phyloP scores from a whole-genome alignment of 306 rosid species.

The Neltuma alba region DNA sequence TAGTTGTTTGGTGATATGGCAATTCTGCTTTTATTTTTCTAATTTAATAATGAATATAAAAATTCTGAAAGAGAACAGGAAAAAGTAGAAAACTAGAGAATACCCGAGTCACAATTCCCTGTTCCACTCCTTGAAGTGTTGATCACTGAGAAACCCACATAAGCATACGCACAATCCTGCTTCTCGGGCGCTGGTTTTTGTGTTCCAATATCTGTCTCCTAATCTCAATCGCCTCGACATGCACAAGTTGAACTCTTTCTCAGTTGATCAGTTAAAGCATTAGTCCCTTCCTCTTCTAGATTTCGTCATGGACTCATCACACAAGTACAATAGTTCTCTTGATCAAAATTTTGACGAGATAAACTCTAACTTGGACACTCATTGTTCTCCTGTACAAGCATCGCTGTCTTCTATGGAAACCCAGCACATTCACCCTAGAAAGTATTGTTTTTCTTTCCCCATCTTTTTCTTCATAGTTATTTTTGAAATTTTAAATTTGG shows the following conservation, averaged over 20 bases:
- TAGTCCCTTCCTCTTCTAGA: neutral
- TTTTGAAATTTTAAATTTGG: neutral
- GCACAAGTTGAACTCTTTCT: neutral
- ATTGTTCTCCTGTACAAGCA: slow-evolving; percentile 24
- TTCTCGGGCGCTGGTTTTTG: neutral
- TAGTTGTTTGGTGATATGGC: too few species aligned
- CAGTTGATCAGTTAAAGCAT: neutral
- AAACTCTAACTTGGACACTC: slow-evolving; percentile 3
- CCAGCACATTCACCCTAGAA: slow-evolving; percentile 55
- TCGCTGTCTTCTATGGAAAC: slow-evolving; percentile 1
- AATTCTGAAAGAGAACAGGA: too few species aligned
- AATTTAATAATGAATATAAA: too few species aligned
- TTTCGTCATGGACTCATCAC: slow-evolving; percentile 39
- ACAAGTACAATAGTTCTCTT: slow-evolving; percentile 14
- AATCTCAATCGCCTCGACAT: too few species aligned
- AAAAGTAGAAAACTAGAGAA: too few species aligned
- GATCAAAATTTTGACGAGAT: slow-evolving; percentile 32
- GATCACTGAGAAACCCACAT: too few species aligned
- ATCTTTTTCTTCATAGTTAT: neutral
- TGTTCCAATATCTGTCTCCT: neutral
- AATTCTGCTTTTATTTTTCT: too few species aligned
- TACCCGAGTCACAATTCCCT: too few species aligned
- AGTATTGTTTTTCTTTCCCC: slow-evolving; percentile 34
- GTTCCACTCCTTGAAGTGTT: too few species aligned
- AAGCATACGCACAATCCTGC: neutral